phyloP scores from a whole-genome alignment of 495 filamentous ascomycete genomes.

The Daldinia decipiens region DNA sequence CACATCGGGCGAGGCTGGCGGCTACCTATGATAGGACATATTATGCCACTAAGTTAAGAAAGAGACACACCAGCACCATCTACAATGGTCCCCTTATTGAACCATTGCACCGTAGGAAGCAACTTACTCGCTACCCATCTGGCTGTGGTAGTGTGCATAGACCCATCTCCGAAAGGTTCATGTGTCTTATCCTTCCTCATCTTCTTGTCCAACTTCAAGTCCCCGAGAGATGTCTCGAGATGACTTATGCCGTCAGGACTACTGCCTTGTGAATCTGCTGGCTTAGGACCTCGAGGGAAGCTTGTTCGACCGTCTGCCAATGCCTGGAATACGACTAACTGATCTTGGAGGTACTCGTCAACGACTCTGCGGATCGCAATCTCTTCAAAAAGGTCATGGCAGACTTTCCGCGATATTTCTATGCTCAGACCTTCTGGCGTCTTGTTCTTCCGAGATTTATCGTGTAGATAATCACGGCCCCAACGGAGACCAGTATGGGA shows the following conservation, averaged over 20 bases:
- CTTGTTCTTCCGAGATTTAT: constrained; percentile 58
- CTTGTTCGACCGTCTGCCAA: constrained; percentile 67
- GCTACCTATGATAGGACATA: neutral
- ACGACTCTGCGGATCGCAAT: constrained; percentile 65
- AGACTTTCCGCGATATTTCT: constrained; percentile 60
- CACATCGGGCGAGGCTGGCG: neutral
- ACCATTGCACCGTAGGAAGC: constrained; percentile 80
- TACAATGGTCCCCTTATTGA: constrained; percentile 45
- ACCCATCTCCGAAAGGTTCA: constrained; percentile 62
- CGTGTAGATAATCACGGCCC: constrained; percentile 70
- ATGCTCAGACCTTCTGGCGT: constrained; percentile 51
- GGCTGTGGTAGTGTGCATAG: constrained; percentile 64
- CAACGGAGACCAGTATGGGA: constrained; percentile 70
- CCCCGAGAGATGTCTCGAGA: neutral
- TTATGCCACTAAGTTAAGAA: constrained; percentile 33
- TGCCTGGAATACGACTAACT: constrained; percentile 83
- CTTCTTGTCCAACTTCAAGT: neutral
- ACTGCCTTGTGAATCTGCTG: constrained; percentile 6
- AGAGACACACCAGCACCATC: constrained; percentile 17
- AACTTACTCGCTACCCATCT: constrained; percentile 60
- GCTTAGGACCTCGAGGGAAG: constrained; percentile 42
- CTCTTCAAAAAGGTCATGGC: constrained; percentile 68
- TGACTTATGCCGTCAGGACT: neutral
- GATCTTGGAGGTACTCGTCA: constrained; percentile 80
- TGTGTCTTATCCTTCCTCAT: constrained; percentile 37